Evolutionary conservation across 169 alveolate genomes (phyloP).

Genomic region (Plasmodium coatneyi): DNA sequence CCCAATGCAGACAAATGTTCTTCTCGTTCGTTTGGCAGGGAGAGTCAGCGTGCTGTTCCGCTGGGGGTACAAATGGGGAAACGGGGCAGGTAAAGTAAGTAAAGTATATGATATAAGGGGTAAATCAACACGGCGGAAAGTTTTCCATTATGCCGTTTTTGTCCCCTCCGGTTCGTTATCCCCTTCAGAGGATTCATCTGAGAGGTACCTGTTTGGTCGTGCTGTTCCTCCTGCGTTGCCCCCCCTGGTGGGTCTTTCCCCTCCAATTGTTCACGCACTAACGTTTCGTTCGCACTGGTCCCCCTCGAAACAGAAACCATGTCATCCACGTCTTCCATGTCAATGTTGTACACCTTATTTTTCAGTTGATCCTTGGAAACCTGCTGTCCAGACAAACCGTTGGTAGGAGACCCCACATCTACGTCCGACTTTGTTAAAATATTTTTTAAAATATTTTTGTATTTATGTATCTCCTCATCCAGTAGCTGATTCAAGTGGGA

Average conservation of each 20-base stretch:
- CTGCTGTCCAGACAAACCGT: background rate
- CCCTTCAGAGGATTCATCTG: background rate
- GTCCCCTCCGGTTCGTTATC: background rate
- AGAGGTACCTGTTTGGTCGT: background rate
- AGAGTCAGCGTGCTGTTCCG: background rate
- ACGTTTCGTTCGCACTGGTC: background rate
- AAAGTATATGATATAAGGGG: background rate
- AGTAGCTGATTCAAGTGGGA: background rate
- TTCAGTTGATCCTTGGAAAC: background rate
- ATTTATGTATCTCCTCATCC: background rate
- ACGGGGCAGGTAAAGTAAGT: background rate
- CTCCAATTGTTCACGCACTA: background rate
- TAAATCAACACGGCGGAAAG: background rate
- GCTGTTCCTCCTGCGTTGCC: background rate
- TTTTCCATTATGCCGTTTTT: background rate
- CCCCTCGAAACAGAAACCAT: background rate
- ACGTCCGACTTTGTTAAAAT: background rate
- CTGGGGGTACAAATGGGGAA: background rate
- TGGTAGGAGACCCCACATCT: background rate
- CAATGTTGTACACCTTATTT: background rate
- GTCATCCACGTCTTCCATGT: constrained; percentile 27
- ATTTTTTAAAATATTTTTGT: constrained; percentile 3
- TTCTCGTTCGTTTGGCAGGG: background rate
- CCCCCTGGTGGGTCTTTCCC: background rate
- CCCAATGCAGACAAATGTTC: background rate